Evolutionary conservation across 2,329 filamentous ascomycete species (phyloP).

Genomic region (Colletotrichum cuscutae): DNA sequence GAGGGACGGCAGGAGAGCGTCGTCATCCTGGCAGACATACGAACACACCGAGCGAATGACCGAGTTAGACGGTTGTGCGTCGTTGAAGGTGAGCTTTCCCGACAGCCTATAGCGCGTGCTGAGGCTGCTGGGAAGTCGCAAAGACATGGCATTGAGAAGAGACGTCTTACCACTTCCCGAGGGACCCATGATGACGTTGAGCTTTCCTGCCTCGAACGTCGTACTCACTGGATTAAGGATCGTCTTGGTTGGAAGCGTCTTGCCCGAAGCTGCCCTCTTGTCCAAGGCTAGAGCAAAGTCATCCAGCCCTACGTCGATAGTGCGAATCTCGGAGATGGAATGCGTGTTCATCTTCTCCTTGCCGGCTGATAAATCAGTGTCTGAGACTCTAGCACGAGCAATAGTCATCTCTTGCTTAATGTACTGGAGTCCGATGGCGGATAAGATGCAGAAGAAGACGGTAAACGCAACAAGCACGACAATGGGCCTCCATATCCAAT

Average conservation of each 20-base stretch:
- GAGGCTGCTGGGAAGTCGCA: slow-evolving; percentile 70
- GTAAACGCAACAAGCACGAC: slow-evolving; percentile 70
- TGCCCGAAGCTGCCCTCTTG: slow-evolving; percentile 65
- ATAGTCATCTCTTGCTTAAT: slow-evolving; percentile 76
- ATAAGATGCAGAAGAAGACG: slow-evolving; percentile 69
- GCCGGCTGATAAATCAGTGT: slow-evolving; percentile 72
- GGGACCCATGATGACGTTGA: slow-evolving; percentile 85
- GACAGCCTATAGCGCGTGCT: slow-evolving; percentile 70
- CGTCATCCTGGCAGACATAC: slow-evolving; percentile 83
- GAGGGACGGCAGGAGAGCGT: slow-evolving; percentile 77
- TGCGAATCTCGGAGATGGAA: slow-evolving; percentile 62
- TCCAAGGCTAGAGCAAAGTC: slow-evolving; percentile 72
- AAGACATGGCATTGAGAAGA: slow-evolving; percentile 77
- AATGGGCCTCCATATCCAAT: slow-evolving; percentile 77
- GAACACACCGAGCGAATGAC: slow-evolving; percentile 79
- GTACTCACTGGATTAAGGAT: slow-evolving; percentile 76
- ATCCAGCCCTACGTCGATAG: slow-evolving; percentile 73
- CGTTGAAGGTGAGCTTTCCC: slow-evolving; percentile 77
- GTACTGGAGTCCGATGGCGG: slow-evolving; percentile 71
- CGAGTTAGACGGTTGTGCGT: slow-evolving; percentile 71
- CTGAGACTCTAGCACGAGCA: slow-evolving; percentile 67
- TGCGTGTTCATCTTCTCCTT: slow-evolving; percentile 74
- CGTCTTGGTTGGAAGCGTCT: slow-evolving; percentile 61
- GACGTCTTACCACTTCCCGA: slow-evolving; percentile 83
- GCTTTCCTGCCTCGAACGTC: slow-evolving; percentile 72